Conservation (phyloP, 2,329 filamentous ascomycete genomes). For the Endoconidiophora laricicola region DNA sequence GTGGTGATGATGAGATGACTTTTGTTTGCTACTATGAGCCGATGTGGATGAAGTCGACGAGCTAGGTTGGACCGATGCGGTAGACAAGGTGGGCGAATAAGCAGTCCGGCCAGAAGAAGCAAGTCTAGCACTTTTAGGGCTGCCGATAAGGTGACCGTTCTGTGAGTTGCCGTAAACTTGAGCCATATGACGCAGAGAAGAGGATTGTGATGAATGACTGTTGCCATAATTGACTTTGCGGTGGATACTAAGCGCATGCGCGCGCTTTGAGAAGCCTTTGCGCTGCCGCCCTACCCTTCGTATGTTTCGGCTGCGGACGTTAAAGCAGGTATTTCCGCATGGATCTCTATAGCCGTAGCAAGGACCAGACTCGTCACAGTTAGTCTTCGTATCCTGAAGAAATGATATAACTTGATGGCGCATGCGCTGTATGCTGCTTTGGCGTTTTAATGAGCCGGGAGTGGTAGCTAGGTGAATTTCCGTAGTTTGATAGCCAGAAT, state of each 20-base stretch:
- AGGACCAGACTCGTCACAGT: conserved; percentile 43
- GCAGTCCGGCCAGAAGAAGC: background rate
- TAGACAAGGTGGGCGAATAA: background rate
- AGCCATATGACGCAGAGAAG: too few relatives aligned
- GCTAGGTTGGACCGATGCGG: too few relatives aligned
- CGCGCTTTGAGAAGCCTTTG: too few relatives aligned
- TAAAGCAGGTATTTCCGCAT: conserved; percentile 49
- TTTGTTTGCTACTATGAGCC: background rate
- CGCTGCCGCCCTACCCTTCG: background rate
- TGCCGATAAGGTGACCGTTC: background rate
- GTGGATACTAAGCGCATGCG: too few relatives aligned
- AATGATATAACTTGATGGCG: conserved; percentile 45
- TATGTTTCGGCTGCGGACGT: conserved; percentile 22
- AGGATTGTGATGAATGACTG: background rate
- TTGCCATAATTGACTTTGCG: too few relatives aligned
- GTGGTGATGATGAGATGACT: background rate
- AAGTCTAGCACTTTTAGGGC: background rate
- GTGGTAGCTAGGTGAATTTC: background rate
- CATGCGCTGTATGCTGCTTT: conserved; percentile 28
- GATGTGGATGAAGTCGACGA: too few relatives aligned
- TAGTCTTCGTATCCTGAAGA: conserved; percentile 45
- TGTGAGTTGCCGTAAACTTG: too few relatives aligned
- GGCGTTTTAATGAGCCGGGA: conserved; percentile 27
- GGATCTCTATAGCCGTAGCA: conserved; percentile 50
- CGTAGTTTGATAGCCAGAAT: background rate